Evolutionary conservation across 495 filamentous ascomycete genomes (phyloP).

Genomic region (Podospora anserina): DNA sequence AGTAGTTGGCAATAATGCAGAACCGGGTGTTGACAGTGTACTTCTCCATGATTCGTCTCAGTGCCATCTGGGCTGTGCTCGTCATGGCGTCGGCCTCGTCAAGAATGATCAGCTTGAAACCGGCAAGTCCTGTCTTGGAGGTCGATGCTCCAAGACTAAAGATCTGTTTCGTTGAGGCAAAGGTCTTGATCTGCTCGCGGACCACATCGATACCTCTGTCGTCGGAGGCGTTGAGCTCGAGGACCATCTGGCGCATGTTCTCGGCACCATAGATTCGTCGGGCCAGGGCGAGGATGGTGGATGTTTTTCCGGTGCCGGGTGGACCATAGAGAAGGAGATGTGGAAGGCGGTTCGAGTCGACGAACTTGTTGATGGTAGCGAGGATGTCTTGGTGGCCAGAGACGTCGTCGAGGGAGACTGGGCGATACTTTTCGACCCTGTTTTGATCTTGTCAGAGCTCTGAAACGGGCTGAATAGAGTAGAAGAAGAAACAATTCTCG

Average conservation of each 20-base stretch:
- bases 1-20: slow-evolving; percentile 99
- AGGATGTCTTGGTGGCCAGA: slow-evolving; percentile 98
- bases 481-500: slow-evolving; percentile 20
- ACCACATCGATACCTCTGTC: slow-evolving; percentile 98
- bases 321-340: slow-evolving; percentile 98
- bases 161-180: slow-evolving; percentile 72
- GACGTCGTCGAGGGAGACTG: slow-evolving; percentile 82
- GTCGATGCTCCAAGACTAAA: slow-evolving; percentile 42
- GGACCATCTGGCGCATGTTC: slow-evolving; percentile 96
- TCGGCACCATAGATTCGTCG: slow-evolving; percentile 86
- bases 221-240: slow-evolving; percentile 95
- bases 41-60: slow-evolving; percentile 97
- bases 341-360: slow-evolving; percentile 87
- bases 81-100: slow-evolving; percentile 99
- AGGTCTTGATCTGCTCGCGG: slow-evolving; percentile 98
- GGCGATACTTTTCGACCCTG: slow-evolving; percentile 99
- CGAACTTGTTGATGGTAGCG: slow-evolving; percentile 93
- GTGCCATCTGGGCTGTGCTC: slow-evolving; percentile 90
- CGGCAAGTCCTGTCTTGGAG: slow-evolving; percentile 53
- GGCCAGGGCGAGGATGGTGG: slow-evolving; percentile 86
- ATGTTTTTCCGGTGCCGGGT: slow-evolving; percentile 96
- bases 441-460: neutral
- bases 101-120: slow-evolving; percentile 93
- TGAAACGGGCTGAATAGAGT: neutral
- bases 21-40: slow-evolving; percentile 98